Evolutionary conservation across 257 asterid species (phyloP), one percentile per base, ranked within the genome.

Genomic region (Solanum chmielewskii): DNA sequence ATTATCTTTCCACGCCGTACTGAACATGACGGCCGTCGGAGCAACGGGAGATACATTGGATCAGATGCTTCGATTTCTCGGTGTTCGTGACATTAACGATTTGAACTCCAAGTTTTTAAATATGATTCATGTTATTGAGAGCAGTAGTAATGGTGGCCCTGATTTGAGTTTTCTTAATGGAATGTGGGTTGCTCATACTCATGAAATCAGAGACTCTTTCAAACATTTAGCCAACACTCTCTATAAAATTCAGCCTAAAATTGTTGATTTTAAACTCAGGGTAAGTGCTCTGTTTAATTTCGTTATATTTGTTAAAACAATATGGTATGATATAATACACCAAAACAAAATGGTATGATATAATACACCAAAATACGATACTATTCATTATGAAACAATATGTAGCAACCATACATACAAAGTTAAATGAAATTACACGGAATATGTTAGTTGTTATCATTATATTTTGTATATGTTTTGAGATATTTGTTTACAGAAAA

Each of bases 1-100:
- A n/a, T 83, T 91, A 41, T 93, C 96, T 70, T 87, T 93, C 88
- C 93, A 92, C 88, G 93, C 88, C 9, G 92, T 90, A 4, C 29
- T 93, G 86, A 90, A 87, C 49, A 62, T 92, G 88, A 86, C 91
- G 10, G 88, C 92, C 14, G 91, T 94, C 88, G 96, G 96, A 66
- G 90, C 96, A 18, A 60, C 14, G 2, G 96, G 93, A 42, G 87
- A 90, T 76, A 92, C 94, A 85, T 89, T 80, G 11, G 81, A 87
- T 60, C 93, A 91, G 91, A 60, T 92, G 21, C 89, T 93, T 33
- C 86, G 86, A 1, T 91, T 87, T 80, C 91, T 93, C 76, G 91
- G 85, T 69, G 86, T 89, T 15, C 49, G 89, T 18, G 88, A 93
- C 5, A 10, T 68, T 15, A 86, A 84, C 4, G 92, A 91, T 21